Base-by-base conservation (phyloP, 805 yeast genomes). In the Wickerhamomyces silvicola region DNA sequence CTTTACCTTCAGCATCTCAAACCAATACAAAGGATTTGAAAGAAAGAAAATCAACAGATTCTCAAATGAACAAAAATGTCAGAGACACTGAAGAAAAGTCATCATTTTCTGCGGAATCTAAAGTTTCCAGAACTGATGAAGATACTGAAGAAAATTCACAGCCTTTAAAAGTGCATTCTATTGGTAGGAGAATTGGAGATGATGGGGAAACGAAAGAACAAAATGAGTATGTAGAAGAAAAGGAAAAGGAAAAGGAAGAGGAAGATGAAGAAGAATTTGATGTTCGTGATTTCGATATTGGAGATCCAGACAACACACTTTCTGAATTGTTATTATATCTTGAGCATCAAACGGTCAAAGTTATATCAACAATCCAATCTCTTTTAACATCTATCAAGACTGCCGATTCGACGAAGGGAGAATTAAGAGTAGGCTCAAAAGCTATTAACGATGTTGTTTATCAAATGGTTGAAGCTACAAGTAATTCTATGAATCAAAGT, bases 261-360 rank as follows among this genome's bases (percentile, higher is more conserved):
- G n/a, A n/a, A n/a, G n/a, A n/a, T n/a, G 24, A 22, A 15, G 44
- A 47, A 7, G 69, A 75, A 3, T 82, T 81, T 58, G 81, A 80
- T 56, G 66, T 83, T 32, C 82, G 80, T 35, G 72, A 78, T 21
- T 85, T 83, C 57, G 86, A 84, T 57, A 78, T 83, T 32, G 80
- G 79, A 36, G 83, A 85, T 48, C 94, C 94, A 2, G 97, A 88
- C 50, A 84, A 85, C 53, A 82, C 95, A 1, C 68, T 88, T 41
- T 76, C 85, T 7, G 94, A 86, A 48, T 75, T 90, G 37, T 72
- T 88, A 47, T 66, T 78, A 18, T 90, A 87, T 54, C 67, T 90
- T 48, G 97, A 90, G 55, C 95, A 86, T 57, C 95, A 88, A 60
- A 88, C 97, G 0, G 88, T 84, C 12, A 82, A 82, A 48, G 96